phyloP scores from a whole-genome alignment of 495 filamentous ascomycete species.

The Neurospora discreta region DNA sequence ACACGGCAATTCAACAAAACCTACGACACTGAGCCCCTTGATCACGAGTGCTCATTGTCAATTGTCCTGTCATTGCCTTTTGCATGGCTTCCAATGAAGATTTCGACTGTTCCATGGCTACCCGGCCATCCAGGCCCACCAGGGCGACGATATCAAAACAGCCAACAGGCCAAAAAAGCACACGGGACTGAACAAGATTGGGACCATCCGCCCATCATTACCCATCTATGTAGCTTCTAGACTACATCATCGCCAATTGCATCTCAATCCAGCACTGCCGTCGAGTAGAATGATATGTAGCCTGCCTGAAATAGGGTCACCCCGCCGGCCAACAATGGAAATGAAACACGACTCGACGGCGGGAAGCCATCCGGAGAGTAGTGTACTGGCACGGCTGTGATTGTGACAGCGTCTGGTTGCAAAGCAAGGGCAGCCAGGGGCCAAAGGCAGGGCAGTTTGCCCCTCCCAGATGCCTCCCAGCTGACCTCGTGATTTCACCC shows the following conservation, averaged over 20 bases:
- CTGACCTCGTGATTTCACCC: constrained; percentile 23
- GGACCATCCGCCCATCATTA: not conserved
- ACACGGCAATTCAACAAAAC: not conserved
- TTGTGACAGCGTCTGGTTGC: constrained; percentile 5
- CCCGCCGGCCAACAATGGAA: not conserved
- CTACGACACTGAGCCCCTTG: constrained; percentile 5
- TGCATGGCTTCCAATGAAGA: not conserved
- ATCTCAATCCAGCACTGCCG: not conserved
- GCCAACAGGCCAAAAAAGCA: not conserved
- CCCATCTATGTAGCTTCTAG: not conserved
- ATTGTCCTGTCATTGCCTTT: constrained; percentile 3
- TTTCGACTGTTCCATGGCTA: not conserved
- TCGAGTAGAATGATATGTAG: not conserved
- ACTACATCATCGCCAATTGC: not conserved
- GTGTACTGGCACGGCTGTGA: constrained; percentile 21
- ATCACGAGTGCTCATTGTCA: constrained; percentile 17
- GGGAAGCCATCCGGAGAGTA: constrained; percentile 7
- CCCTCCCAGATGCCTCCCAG: constrained; percentile 6
- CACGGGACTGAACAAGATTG: not conserved
- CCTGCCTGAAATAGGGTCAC: not conserved
- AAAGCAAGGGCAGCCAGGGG: constrained; percentile 1
- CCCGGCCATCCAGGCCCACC: not conserved
- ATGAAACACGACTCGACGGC: constrained; percentile 15
- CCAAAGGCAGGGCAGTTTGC: not conserved
- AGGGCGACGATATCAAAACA: not conserved